Conservation (phyloP, 768 basidiomycete species). For the Tubosaeta sp. region DNA sequence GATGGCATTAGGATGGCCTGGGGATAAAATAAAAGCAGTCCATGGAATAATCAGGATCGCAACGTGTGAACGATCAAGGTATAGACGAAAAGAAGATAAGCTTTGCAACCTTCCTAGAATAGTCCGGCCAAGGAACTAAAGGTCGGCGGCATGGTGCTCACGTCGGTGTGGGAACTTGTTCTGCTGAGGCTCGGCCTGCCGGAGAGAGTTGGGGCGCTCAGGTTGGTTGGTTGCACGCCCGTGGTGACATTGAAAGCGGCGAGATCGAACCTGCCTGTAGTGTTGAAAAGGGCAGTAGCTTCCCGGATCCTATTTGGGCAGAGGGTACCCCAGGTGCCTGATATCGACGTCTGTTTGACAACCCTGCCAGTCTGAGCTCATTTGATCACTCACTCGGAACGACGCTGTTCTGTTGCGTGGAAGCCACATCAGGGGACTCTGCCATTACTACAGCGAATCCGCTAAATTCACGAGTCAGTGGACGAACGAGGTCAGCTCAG, state of each 20-base stretch:
- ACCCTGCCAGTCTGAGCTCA: background rate
- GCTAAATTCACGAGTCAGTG: slow-evolving; percentile 11
- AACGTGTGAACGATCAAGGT: background rate
- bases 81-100: background rate
- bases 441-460: slow-evolving; percentile 32
- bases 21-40: background rate
- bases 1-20: background rate
- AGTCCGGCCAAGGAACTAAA: slow-evolving; percentile 8
- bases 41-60: background rate
- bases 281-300: slow-evolving; percentile 15
- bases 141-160: slow-evolving; percentile 15
- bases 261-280: slow-evolving; percentile 17
- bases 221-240: background rate
- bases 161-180: slow-evolving; percentile 12
- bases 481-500: background rate
- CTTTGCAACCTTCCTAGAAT: background rate
- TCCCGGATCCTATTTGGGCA: slow-evolving; percentile 18
- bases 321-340: slow-evolving; percentile 19
- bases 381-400: slow-evolving; percentile 18
- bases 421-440: slow-evolving; percentile 19
- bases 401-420: slow-evolving; percentile 14
- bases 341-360: background rate
- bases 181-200: background rate
- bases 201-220: slow-evolving; percentile 1
- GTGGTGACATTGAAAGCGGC: slow-evolving; percentile 9